A percentile compares a stretch with the other conserved stretches of the same genome.
Evolutionary conservation across 2,329 filamentous ascomycete genomes (phyloP).

Genomic region (Fusarium musae): DNA sequence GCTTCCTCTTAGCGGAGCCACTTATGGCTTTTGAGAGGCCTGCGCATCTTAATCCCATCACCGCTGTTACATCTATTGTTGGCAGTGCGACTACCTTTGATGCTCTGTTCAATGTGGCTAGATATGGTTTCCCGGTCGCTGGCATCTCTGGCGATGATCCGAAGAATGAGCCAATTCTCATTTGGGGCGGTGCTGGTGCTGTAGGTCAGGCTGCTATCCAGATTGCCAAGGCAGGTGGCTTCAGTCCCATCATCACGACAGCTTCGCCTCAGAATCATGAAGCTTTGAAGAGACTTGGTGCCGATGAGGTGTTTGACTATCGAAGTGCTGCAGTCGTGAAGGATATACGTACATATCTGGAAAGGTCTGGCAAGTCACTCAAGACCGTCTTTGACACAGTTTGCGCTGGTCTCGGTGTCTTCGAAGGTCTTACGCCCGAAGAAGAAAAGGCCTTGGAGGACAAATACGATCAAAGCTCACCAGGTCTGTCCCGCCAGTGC

Average conservation of each 20-base stretch:
- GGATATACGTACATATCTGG: neutral
- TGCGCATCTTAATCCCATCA: neutral
- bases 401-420: neutral
- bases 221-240: slow-evolving; percentile 13
- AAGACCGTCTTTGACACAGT: slow-evolving; percentile 8
- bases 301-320: neutral
- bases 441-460: neutral
- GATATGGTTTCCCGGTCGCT: neutral
- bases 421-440: neutral
- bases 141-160: neutral
- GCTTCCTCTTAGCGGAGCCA: slow-evolving; percentile 10
- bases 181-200: slow-evolving; percentile 12
- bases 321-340: neutral
- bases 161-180: neutral
- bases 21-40: slow-evolving; percentile 5
- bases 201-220: slow-evolving; percentile 20
- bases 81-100: neutral
- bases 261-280: slow-evolving; percentile 16
- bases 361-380: neutral
- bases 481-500: neutral
- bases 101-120: neutral
- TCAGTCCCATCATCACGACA: slow-evolving; percentile 9
- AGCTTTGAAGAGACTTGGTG: neutral
- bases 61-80: neutral
- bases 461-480: neutral